Base-by-base conservation (phyloP, 305 asterid genomes). In the Fraxinus platypoda region DNA sequence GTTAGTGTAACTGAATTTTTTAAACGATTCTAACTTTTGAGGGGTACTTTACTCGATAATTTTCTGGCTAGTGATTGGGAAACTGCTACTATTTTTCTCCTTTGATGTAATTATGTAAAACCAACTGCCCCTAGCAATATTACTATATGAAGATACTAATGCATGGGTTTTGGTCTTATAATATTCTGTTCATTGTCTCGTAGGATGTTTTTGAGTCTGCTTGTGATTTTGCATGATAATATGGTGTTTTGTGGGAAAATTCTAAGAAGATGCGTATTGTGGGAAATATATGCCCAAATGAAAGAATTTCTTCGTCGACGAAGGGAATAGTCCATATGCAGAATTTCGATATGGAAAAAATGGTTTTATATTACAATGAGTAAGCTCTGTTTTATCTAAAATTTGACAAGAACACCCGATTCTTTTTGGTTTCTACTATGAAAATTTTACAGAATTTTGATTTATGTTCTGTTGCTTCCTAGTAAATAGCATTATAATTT, bases 151-250 rank as follows among this genome's bases (percentile, higher is more conserved):
- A n/a, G n/a, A n/a, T n/a, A 34, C 7, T 73, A 52, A 26, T 72
- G 30, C 68, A 11, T 76, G 26, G 75, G 15, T 8, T 75, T 62
- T 35, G n/a, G 1, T 66, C 26, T 30, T 72, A 9, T 41, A 19
- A 62, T 43, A 41, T 78, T 78, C 68, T 72, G 21, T 79, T 9
- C 19, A 26, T 37, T 0, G 17, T 72, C 75, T 86, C 76, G 80
- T 91, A 94, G 98, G 98, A 93, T 15, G 96, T 91, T 23, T 95
- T 89, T 52, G 97, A 94, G 78, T 88, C 97, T 79, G 98, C 97
- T 6, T 90, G 99, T 33, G 97, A 94, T 84, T 94, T 88, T 88
- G 99, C 99, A 2, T 89, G 95, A 77, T 97, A 95, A 57, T 88
- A 94, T 75, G 94, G 94, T 41, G 97, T 95, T 54, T 76, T 95